Conservation (phyloP, 2,329 filamentous ascomycete genomes). For the Pseudonectria buxi region DNA sequence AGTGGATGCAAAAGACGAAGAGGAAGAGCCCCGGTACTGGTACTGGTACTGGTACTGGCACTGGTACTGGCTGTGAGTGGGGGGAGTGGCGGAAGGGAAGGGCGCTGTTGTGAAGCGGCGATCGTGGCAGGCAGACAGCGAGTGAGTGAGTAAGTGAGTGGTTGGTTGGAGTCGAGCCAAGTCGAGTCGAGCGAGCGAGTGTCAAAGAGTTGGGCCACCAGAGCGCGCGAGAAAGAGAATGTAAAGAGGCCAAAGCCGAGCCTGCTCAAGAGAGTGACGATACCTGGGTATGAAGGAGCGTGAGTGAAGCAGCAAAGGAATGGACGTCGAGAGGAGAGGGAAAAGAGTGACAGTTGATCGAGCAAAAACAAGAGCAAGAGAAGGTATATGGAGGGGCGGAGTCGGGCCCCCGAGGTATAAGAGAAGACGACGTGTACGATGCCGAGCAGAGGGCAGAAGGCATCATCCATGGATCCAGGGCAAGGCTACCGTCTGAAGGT, state of each 20-base stretch:
- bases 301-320: constrained; percentile 13
- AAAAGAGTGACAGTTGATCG: constrained; percentile 24
- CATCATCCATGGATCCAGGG: constrained; percentile 23
- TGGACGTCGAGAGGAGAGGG: constrained; percentile 10
- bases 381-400: constrained; percentile 18
- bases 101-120: no score
- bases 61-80: no score
- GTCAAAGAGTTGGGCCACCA: constrained; percentile 16
- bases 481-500: no score
- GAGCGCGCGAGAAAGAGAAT: constrained; percentile 2
- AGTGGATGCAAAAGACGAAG: no score
- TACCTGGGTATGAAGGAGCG: constrained; percentile 4
- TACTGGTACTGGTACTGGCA: no score
- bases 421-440: constrained; percentile 21
- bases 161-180: constrained; percentile 7
- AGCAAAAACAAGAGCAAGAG: constrained; percentile 19
- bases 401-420: constrained; percentile 26
- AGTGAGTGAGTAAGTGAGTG: constrained; percentile 10
- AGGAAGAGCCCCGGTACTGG: no score
- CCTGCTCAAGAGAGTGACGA: constrained; percentile 9
- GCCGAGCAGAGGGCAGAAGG: constrained; percentile 11
- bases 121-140: constrained; percentile 4
- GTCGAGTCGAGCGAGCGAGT: constrained; percentile 5
- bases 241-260: constrained; percentile 11
- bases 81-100: neutral